Evolutionary conservation across 208 protist species (phyloP).

Genomic region (Acanthamoeba divionensis): DNA sequence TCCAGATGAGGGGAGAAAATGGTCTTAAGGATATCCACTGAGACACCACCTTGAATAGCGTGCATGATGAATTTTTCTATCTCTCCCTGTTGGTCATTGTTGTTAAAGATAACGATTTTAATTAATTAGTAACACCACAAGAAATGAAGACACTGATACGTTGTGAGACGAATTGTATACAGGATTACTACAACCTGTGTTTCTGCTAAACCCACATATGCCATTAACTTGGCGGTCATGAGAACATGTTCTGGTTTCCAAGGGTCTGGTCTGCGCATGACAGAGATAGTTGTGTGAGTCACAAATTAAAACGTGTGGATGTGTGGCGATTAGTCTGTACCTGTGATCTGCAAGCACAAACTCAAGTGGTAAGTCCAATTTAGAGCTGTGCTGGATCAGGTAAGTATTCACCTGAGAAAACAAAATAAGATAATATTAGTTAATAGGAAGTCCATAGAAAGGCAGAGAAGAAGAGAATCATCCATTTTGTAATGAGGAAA

Average conservation of each 20-base stretch:
- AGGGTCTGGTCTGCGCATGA: neutral
- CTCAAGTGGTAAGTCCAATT: neutral
- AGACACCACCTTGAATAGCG: neutral
- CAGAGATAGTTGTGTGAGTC: too few species aligned
- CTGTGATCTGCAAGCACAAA: neutral
- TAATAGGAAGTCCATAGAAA: too few species aligned
- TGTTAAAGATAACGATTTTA: neutral
- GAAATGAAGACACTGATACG: too few species aligned
- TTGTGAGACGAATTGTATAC: too few species aligned
- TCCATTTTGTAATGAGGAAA: neutral
- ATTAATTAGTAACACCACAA: too few species aligned
- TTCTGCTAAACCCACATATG: conserved; percentile 35
- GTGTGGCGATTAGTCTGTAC: too few species aligned
- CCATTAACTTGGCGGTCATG: conserved; percentile 15
- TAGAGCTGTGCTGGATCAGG: neutral
- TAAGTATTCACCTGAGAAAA: neutral
- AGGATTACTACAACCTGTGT: neutral
- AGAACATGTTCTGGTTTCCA: neutral
- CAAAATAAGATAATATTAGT: too few species aligned
- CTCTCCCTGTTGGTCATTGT: neutral
- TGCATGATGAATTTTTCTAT: neutral
- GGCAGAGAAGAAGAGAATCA: too few species aligned
- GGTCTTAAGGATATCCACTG: neutral
- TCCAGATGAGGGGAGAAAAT: neutral
- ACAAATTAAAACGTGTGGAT: too few species aligned